Evolutionary conservation across 345 rosid genomes (phyloP).

Genomic region (Arabidopsis thaliana): DNA sequence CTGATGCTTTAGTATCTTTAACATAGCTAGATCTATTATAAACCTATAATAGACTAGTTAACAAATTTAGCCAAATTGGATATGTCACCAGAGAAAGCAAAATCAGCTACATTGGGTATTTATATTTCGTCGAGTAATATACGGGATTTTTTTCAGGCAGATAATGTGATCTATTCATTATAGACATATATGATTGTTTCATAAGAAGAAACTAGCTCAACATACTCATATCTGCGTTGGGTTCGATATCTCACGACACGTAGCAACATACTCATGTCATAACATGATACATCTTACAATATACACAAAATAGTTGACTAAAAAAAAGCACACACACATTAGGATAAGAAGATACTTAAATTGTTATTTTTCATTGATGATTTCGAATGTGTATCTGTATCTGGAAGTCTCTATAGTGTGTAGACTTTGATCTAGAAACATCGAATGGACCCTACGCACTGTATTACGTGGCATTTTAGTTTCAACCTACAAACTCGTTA

Average conservation of each 20-base stretch:
- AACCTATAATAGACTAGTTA: too few species aligned
- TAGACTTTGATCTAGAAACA: conserved; percentile 11
- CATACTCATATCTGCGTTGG: conserved; percentile 23
- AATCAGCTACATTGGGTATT: too few species aligned
- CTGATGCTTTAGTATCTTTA: not conserved
- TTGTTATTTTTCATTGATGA: not conserved
- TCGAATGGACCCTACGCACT: conserved; percentile 22
- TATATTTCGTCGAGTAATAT: too few species aligned
- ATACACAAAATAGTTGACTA: conserved; percentile 4
- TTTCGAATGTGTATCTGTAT: conserved; percentile 8
- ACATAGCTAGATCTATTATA: not conserved
- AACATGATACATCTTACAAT: not conserved
- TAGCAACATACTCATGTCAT: conserved; percentile 3
- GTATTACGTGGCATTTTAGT: conserved; percentile 30
- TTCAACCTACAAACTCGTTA: conserved; percentile 25
- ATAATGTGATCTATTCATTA: not conserved
- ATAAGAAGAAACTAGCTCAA: conserved; percentile 6
- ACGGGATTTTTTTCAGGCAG: not conserved
- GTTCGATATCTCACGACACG: conserved; percentile 16
- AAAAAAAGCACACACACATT: not conserved
- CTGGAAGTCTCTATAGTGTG: conserved; percentile 15
- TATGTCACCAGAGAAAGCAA: too few species aligned
- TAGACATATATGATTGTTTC: not conserved
- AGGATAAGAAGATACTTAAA: conserved; percentile 1
- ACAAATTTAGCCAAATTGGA: not conserved